Base-by-base conservation (phyloP, 169 alveolate species). In the Plasmodium blacklocki region DNA sequence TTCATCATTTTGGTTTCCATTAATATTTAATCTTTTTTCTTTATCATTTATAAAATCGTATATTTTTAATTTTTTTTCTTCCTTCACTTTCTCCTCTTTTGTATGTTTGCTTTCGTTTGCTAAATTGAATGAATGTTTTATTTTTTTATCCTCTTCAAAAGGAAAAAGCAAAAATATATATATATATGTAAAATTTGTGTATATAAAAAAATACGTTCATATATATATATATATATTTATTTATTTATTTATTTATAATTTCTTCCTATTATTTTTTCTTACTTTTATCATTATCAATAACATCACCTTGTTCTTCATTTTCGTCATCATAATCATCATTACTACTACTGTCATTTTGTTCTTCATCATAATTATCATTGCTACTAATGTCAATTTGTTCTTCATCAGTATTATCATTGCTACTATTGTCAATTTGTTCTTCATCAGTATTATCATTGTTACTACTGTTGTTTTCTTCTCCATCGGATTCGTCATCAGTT, bases 351-450 rank as follows among this genome's bases (percentile, higher is more conserved):
- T 66, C 45, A 47, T 88, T 92, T 87, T 93, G 71, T 47, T 88
- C 72, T 26, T 93, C 78, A 18, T 67, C 85, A 45, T 70, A 59
- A 62, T 88, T 88, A 66, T 92, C 95, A 64, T 88, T 93, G 11
- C 45, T 70, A 49, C 39, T 50, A 19, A 43, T 67, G 19, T 63
- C 66, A 75, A 60, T 73, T n/a, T 59, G 56, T 5, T 73, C 73
- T 15, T 63, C 39, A 19, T 52, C 62, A 32, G 43, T 2, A 32
- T 32, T 32, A 5, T 32, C 6, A 32, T 32, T 32, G 43, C 6
- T 32, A 32, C 43, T 32, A 32, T 32, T 5, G 1, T 32, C 43
- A 32, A 4, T 32, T 32, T 32, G 43, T 5, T 32, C 43, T 32
- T 32, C 43, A 1, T 52, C 62, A 32, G 43, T 2, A 32, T 32